Evolutionary conservation across 1,284 basidiomycete species (phyloP), one percentile per base, ranked within the genome.

Genomic region (Leccinum angustisporum): DNA sequence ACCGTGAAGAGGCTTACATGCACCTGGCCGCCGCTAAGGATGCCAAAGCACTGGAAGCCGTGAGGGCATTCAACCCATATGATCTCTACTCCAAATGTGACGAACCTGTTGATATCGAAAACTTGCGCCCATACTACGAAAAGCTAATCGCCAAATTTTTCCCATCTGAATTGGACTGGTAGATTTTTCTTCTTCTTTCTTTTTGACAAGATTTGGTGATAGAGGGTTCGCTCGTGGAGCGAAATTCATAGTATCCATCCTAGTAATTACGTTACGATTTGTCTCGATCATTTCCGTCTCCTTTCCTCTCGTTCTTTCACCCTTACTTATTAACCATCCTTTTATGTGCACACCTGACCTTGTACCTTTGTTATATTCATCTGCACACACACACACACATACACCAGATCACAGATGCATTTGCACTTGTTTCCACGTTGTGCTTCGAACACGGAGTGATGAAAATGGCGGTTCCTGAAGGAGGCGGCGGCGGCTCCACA

Each of bases 71-170:
- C 82, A 94, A 94, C 76, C 91, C 94, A 0, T 96, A 95, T 77
- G 94, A 95, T 72, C 82, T 96, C 4, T 96, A 96, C 80, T 92
- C 88, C 80, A 96, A 96, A 78, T 87, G 83, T 71, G 92, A 95
- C 72, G 83, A 84, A 33, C 84, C 86, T 10, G 86, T 89, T 61
- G 76, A 86, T 63, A 79, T 83, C 11, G 84, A 80, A 54, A 81
- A 82, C 67, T 80, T 96, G 33, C 84, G 86, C 65, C 90, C 92
- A 11, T 96, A 97, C 77, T 96, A 96, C 75, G 81, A 91, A 71
- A 77, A 78, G 5, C 79, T 96, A 31, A 95, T 96, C 71, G 82
- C 83, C 33, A 94, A 94, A 75, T 96, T 86, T 80, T 95, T 97
- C 81, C 91, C 92, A 34, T 77, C 82, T 0, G 82, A 86, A 61